phyloP scores from a whole-genome alignment of 805 yeast species.

The Candida khao-thaluensis region DNA sequence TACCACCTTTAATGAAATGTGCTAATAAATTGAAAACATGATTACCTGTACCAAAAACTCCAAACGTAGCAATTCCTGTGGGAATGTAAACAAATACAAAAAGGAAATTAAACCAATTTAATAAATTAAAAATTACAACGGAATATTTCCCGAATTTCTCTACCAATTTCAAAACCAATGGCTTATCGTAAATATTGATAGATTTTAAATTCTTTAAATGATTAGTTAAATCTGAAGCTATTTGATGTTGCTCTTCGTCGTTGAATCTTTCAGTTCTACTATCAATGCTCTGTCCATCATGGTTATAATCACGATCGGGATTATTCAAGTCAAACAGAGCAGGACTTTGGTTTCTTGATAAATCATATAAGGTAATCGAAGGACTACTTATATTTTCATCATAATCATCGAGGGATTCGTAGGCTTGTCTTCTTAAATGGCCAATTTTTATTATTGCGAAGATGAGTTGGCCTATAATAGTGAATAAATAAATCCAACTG shows the following conservation, averaged over 20 bases:
- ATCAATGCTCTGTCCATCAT: conserved; percentile 1
- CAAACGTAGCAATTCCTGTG: conserved; percentile 63
- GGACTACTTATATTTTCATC: conserved; percentile 12
- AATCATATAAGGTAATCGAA: conserved; percentile 26
- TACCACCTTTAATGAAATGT: conserved; percentile 95
- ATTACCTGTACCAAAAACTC: conserved; percentile 63
- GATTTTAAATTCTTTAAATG: conserved; percentile 7
- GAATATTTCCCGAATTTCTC: conserved; percentile 27
- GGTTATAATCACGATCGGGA: background rate
- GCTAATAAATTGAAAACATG: conserved; percentile 82
- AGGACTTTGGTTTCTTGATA: conserved; percentile 15
- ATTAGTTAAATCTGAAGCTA: conserved; percentile 7
- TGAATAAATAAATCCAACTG: conserved; percentile 57
- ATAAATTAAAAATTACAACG: conserved; percentile 37
- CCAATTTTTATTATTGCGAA: conserved; percentile 14
- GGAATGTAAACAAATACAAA: conserved; percentile 59
- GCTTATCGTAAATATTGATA: conserved; percentile 9
- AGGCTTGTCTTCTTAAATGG: conserved; percentile 13
- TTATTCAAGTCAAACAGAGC: conserved; percentile 25
- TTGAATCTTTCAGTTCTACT: background rate
- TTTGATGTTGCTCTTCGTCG: background rate
- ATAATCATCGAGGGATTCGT: conserved; percentile 7
- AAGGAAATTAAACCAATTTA: conserved; percentile 66
- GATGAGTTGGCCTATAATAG: conserved; percentile 47
- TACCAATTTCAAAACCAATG: conserved; percentile 13